These are phyloP conservation scores for Metschnikowia aberdeeniae DNA, from an alignment of 805 yeast species.

Conservation along the genomic window DNA sequence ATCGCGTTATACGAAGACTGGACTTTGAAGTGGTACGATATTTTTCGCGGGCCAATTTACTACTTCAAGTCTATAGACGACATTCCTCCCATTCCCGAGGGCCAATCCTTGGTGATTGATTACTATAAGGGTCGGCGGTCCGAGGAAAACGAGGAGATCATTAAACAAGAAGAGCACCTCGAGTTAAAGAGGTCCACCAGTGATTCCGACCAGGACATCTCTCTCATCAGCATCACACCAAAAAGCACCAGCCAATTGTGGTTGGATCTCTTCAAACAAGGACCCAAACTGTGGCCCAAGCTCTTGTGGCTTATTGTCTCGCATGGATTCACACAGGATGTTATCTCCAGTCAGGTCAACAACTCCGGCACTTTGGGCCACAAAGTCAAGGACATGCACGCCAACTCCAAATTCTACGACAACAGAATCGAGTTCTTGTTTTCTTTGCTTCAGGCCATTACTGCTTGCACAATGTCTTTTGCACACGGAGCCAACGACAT, in stretches of 20 bases:
- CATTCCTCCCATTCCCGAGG: constrained; percentile 66
- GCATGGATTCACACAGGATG: constrained; percentile 66
- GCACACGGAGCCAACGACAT: constrained; percentile 83
- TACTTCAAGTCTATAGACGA: constrained; percentile 51
- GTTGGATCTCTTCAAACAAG: constrained; percentile 37
- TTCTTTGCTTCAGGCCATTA: constrained; percentile 63
- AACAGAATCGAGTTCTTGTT: constrained; percentile 66
- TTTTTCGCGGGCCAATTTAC: constrained; percentile 52
- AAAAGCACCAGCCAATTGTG: constrained; percentile 38
- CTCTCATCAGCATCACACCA: constrained; percentile 18
- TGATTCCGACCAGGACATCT: constrained; percentile 10
- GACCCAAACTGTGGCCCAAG: constrained; percentile 53
- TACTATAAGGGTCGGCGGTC: constrained; percentile 60
- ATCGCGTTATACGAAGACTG: constrained; percentile 59
- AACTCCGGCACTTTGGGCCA: constrained; percentile 40
- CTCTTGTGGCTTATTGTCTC: constrained; percentile 46
- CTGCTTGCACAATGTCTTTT: constrained; percentile 77
- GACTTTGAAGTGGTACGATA: constrained; percentile 57
- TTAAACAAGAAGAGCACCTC: constrained; percentile 14
- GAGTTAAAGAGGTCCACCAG: constrained; percentile 11
- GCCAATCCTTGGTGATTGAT: constrained; percentile 52
- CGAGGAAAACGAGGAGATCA: constrained; percentile 15
- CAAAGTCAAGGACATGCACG: constrained; percentile 48
- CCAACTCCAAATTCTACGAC: constrained; percentile 61
- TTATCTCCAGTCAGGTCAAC: constrained; percentile 46